Evolutionary conservation across 805 yeast genomes (phyloP).

Genomic region (Pichia paraexigua): DNA sequence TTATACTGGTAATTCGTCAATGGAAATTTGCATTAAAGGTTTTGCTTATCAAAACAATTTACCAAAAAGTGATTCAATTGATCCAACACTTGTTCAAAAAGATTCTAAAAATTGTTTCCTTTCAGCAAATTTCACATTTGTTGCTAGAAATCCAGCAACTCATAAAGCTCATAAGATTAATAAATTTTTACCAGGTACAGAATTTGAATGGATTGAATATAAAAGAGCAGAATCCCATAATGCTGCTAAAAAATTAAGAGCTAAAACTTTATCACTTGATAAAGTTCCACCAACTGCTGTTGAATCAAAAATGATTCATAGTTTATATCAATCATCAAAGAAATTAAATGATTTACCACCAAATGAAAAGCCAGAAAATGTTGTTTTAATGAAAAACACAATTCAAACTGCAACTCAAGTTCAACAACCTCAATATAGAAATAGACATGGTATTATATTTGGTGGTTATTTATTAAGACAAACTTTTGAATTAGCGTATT

Average conservation of each 20-base stretch:
- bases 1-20: constrained; percentile 91
- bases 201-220: constrained; percentile 73
- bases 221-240: constrained; percentile 86
- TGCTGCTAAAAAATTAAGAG: constrained; percentile 74
- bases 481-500: constrained; percentile 88
- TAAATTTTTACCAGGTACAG: constrained; percentile 65
- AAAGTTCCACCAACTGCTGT: constrained; percentile 68
- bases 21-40: constrained; percentile 91
- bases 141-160: constrained; percentile 90
- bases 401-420: constrained; percentile 65
- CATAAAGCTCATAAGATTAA: constrained; percentile 85
- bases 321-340: constrained; percentile 56
- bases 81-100: constrained; percentile 49
- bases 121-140: constrained; percentile 90
- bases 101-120: constrained; percentile 57
- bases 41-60: constrained; percentile 57
- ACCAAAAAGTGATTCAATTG: constrained; percentile 35
- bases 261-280: constrained; percentile 51
- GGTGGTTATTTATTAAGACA: constrained; percentile 93
- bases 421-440: constrained; percentile 96
- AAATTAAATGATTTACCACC: constrained; percentile 24
- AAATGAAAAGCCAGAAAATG: constrained; percentile 38
- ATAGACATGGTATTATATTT: constrained; percentile 89
- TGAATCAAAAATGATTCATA: constrained; percentile 70
- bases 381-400: constrained; percentile 66